Conservation (phyloP, 805 yeast species). For the Ogataea methanolica region DNA sequence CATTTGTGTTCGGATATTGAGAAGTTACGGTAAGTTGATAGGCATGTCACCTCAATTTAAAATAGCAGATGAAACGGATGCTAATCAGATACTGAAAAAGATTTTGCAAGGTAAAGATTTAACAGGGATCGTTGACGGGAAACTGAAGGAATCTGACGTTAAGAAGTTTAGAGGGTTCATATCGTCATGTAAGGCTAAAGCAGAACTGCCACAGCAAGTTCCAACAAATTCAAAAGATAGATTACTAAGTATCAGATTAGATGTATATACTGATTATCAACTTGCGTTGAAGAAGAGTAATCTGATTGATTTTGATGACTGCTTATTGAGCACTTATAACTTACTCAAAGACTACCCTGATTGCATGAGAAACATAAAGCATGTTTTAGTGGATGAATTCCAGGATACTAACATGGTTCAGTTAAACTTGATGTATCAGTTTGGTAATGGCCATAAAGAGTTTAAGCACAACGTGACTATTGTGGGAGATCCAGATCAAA, state of each 20-base stretch:
- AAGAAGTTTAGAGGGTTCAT: slow-evolving; percentile 40
- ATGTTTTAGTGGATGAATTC: slow-evolving; percentile 88
- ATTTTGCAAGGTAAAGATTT: slow-evolving; percentile 19
- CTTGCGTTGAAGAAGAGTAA: slow-evolving; percentile 35
- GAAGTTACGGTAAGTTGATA: slow-evolving; percentile 46
- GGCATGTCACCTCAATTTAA: slow-evolving; percentile 39
- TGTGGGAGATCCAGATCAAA: slow-evolving; percentile 96
- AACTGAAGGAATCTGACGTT: slow-evolving; percentile 33
- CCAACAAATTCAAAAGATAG: slow-evolving; percentile 18
- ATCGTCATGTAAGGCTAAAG: slow-evolving; percentile 54
- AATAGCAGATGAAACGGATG: slow-evolving; percentile 66
- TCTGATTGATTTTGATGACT: slow-evolving; percentile 79
- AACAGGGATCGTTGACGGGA: slow-evolving; percentile 9
- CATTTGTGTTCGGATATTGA: slow-evolving; percentile 59
- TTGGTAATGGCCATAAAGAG: slow-evolving; percentile 39
- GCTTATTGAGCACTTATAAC: slow-evolving; percentile 51
- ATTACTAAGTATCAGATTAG: slow-evolving; percentile 29
- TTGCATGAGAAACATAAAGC: slow-evolving; percentile 48
- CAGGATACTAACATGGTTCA: slow-evolving; percentile 88
- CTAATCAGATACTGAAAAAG: slow-evolving; percentile 40
- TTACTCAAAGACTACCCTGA: slow-evolving; percentile 41
- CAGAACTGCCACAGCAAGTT: slow-evolving; percentile 37
- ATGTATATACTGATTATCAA: slow-evolving; percentile 52
- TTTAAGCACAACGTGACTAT: slow-evolving; percentile 61
- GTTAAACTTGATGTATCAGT: slow-evolving; percentile 55